Conservation (phyloP, 192 early-diverging fungal species). For the Gorgonomyces haynaldii region DNA sequence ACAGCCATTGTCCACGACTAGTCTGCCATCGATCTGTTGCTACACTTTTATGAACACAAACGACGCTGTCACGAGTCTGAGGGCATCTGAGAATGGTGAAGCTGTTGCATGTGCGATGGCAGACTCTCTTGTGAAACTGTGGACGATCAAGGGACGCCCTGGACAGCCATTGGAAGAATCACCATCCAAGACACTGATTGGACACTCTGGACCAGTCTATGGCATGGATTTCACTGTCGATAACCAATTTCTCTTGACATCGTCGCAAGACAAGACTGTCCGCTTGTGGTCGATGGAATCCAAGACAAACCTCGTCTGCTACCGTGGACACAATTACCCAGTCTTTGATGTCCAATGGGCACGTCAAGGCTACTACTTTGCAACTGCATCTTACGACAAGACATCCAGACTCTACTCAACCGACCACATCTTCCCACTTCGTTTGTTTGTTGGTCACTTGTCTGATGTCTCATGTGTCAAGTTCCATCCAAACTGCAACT, state of each 20-base stretch:
- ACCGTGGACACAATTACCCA: conserved; percentile 94
- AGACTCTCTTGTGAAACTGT: conserved; percentile 87
- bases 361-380: conserved; percentile 90
- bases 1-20: conserved; percentile 47
- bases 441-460: conserved; percentile 95
- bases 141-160: conserved; percentile 84
- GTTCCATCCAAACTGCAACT: conserved; percentile 96
- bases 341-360: conserved; percentile 94
- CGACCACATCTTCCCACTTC: conserved; percentile 89
- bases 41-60: conserved; percentile 94
- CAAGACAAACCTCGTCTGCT: conserved; percentile 80
- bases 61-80: conserved; percentile 40
- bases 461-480: conserved; percentile 87
- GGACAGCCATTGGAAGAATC: too few relatives aligned
- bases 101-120: conserved; percentile 83
- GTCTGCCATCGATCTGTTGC: conserved; percentile 80
- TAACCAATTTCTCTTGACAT: conserved; percentile 71
- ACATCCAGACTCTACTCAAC: conserved; percentile 94
- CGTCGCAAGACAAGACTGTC: conserved; percentile 84
- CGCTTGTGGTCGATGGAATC: conserved; percentile 95
- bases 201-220: conserved; percentile 87
- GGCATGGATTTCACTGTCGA: conserved; percentile 78
- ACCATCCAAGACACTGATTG: conserved; percentile 53
- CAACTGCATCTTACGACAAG: conserved; percentile 86
- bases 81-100: conserved; percentile 67